phyloP scores from a whole-genome alignment of 2,329 filamentous ascomycete species.

The Trichoderma atrobrunneum region DNA sequence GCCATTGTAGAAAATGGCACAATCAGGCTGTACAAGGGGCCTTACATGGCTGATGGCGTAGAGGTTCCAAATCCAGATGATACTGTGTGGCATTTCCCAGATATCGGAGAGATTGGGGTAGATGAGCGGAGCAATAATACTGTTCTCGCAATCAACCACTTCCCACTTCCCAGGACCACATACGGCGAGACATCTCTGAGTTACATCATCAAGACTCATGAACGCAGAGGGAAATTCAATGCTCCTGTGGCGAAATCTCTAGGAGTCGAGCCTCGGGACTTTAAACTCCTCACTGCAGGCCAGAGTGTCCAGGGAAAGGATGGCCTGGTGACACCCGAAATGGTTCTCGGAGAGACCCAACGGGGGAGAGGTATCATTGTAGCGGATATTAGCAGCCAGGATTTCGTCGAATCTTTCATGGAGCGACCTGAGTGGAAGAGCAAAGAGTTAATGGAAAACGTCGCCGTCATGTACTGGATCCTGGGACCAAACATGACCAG shows the following conservation, averaged over 20 bases:
- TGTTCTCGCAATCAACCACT: constrained; percentile 27
- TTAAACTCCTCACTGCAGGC: constrained; percentile 59
- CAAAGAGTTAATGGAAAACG: constrained; percentile 60
- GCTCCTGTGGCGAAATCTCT: constrained; percentile 60
- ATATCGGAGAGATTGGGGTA: constrained; percentile 17
- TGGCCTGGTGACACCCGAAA: constrained; percentile 72
- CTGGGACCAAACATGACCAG: constrained; percentile 66
- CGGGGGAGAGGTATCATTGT: constrained; percentile 74
- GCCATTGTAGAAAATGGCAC: constrained; percentile 65
- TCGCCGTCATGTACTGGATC: constrained; percentile 76
- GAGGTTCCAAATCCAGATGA: constrained; percentile 24
- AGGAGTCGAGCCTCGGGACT: constrained; percentile 60
- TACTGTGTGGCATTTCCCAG: constrained; percentile 31
- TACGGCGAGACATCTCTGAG: constrained; percentile 70
- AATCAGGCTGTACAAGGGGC: constrained; percentile 68
- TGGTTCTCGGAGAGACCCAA: constrained; percentile 71
- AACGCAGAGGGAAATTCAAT: constrained; percentile 78
- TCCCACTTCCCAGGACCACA: constrained; percentile 62
- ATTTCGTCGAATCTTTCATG: constrained; percentile 69
- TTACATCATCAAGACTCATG: constrained; percentile 78
- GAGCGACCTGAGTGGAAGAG: constrained; percentile 70
- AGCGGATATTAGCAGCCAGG: constrained; percentile 69
- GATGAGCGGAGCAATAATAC: constrained; percentile 18
- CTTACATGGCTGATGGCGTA: constrained; percentile 34
- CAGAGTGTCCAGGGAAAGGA: constrained; percentile 60